These are phyloP conservation scores for Entomortierella lignicola DNA, from an alignment of 192 early-diverging fungal genomes.

Conservation along the genomic window DNA sequence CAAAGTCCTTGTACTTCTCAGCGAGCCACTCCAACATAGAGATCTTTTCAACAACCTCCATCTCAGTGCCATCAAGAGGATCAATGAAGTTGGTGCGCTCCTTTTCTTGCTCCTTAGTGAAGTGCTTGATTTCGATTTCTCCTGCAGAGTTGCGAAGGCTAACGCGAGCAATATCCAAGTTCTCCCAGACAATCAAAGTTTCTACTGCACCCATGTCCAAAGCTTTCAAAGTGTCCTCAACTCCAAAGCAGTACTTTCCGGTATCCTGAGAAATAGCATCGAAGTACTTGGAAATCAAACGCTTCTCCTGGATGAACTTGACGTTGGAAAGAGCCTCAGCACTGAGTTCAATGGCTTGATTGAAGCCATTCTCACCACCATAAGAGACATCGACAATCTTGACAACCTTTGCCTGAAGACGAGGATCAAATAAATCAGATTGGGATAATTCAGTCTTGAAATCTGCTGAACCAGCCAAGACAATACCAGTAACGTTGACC, in stretches of 20 bases:
- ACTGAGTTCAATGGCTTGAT: slow-evolving; percentile 93
- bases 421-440: slow-evolving; percentile 96
- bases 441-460: slow-evolving; percentile 97
- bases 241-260: slow-evolving; percentile 96
- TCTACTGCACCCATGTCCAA: slow-evolving; percentile 99
- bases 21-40: slow-evolving; percentile 97
- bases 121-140: slow-evolving; percentile 72
- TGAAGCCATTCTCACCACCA: slow-evolving; percentile 99
- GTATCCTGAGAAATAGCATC: slow-evolving; percentile 97
- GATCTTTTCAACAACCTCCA: slow-evolving; percentile 85
- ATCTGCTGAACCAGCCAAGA: slow-evolving; percentile 98
- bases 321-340: slow-evolving; percentile 93
- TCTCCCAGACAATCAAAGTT: slow-evolving; percentile 97
- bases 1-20: slow-evolving; percentile 97
- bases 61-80: slow-evolving; percentile 73
- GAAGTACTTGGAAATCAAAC: slow-evolving; percentile 95
- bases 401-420: slow-evolving; percentile 88
- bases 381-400: slow-evolving; percentile 98
- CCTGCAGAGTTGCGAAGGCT: slow-evolving; percentile 80
- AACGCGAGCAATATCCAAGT: slow-evolving; percentile 84
- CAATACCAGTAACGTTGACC: slow-evolving; percentile 86
- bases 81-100: slow-evolving; percentile 79
- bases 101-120: slow-evolving; percentile 89
- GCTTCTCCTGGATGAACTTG: slow-evolving; percentile 99
- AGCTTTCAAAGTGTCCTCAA: slow-evolving; percentile 96